Percentiles rank a stretch among this genome's conserved stretches.
Conservation (phyloP, 371 early-diverging fungal genomes). For the Choanephora cucurbitarum region DNA sequence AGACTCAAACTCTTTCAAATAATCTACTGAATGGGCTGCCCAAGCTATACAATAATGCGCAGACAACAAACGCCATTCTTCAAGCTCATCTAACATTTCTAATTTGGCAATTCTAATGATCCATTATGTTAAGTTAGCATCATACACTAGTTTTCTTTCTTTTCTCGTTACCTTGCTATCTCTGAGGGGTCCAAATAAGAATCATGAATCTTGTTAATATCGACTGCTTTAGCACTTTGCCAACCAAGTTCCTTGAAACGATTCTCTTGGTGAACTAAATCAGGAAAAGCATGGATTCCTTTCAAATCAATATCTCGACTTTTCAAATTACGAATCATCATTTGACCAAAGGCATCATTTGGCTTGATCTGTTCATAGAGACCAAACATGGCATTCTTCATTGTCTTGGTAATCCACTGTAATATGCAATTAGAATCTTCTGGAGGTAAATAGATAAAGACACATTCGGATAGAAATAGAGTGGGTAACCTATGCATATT, state of each 20-base stretch:
- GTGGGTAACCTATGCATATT: conserved; percentile 67
- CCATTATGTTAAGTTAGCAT: too few species aligned
- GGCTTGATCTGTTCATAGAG: conserved; percentile 93
- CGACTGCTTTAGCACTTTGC: conserved; percentile 64
- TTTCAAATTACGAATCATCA: conserved; percentile 89
- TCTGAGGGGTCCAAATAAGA: conserved; percentile 49
- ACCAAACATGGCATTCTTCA: conserved; percentile 61
- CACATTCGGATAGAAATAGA: conserved; percentile 90
- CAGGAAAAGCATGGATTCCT: conserved; percentile 77
- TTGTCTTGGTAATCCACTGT: conserved; percentile 62
- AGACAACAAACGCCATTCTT: conserved; percentile 87
- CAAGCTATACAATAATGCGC: conserved; percentile 90
- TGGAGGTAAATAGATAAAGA: conserved; percentile 84
- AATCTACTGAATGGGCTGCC: conserved; percentile 55
- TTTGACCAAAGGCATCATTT: conserved; percentile 86
- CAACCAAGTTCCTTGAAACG: conserved; percentile 69
- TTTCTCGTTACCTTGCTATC: conserved; percentile 51
- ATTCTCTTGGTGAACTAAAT: conserved; percentile 64
- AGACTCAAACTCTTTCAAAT: conserved; percentile 5
- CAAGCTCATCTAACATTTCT: conserved; percentile 92
- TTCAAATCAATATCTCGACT: conserved; percentile 71
- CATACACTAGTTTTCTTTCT: too few species aligned
- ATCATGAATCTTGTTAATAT: conserved; percentile 74
- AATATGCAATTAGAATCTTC: conserved; percentile 66
- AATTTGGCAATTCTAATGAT: conserved; percentile 64